Evolutionary conservation across 257 asterid genomes (phyloP).

Genomic region (Capsicum chinense): DNA sequence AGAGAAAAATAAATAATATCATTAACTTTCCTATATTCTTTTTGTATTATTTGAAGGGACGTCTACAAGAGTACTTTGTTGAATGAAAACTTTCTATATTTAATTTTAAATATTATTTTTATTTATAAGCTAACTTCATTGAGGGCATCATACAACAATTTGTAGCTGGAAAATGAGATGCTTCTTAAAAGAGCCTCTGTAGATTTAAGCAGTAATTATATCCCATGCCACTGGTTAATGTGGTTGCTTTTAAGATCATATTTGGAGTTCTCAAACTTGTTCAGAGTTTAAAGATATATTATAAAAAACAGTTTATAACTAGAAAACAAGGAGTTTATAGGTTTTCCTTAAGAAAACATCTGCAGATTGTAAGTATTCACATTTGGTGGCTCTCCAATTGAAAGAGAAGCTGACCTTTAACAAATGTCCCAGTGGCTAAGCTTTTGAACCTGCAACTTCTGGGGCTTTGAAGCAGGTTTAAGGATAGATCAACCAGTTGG

Average conservation of each 20-base stretch:
- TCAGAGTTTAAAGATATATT: not conserved
- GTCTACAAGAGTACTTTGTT: no score
- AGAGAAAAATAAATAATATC: no score
- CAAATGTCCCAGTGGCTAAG: conserved; percentile 5
- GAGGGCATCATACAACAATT: no score
- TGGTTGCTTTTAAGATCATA: conserved; percentile 16
- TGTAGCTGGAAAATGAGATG: not conserved
- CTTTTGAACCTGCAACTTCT: conserved; percentile 8
- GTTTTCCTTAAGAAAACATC: conserved; percentile 14
- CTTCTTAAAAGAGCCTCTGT: not conserved
- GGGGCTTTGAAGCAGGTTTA: conserved; percentile 1
- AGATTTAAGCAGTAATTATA: conserved; percentile 19
- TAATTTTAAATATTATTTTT: no score
- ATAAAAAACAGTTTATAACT: not conserved
- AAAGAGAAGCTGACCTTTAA: conserved; percentile 8
- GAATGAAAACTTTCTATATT: no score
- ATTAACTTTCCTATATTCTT: no score
- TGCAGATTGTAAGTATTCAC: conserved; percentile 27
- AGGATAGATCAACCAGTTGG: not conserved
- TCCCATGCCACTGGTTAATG: conserved; percentile 25
- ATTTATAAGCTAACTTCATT: no score
- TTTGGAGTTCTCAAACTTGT: conserved; percentile 23
- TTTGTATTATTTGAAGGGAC: no score
- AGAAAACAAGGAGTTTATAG: not conserved
- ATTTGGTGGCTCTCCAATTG: not conserved